phyloP scores from a whole-genome alignment of 2,329 filamentous ascomycete genomes.

The Parascedosporium putredinis region DNA sequence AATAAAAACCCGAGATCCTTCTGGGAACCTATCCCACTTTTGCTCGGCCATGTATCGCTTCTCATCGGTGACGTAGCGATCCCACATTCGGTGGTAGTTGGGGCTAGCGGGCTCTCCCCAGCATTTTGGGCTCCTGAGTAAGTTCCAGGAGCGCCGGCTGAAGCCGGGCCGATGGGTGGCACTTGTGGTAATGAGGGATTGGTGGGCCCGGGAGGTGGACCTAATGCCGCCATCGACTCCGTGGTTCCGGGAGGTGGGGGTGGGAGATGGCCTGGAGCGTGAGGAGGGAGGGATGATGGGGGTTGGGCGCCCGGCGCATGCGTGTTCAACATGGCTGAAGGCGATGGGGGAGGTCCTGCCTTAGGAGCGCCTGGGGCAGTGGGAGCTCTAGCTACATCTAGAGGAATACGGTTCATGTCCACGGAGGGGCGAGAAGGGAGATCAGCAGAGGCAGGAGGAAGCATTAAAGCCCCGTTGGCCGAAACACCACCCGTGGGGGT shows the following conservation, averaged over 20 bases:
- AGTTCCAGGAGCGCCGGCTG: not conserved
- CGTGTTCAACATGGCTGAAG: not conserved
- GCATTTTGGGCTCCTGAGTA: not conserved
- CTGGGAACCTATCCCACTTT: slow-evolving; percentile 71
- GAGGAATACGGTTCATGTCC: slow-evolving; percentile 8
- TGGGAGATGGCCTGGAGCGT: not conserved
- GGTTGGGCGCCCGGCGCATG: not conserved
- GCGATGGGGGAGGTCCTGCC: not conserved
- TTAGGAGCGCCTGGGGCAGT: not conserved
- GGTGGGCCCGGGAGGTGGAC: slow-evolving; percentile 4
- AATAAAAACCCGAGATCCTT: slow-evolving; percentile 69
- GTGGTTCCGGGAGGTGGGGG: slow-evolving; percentile 3
- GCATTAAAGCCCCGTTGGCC: not conserved
- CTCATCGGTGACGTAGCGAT: slow-evolving; percentile 63
- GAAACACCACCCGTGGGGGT: not conserved
- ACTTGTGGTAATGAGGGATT: slow-evolving; percentile 3
- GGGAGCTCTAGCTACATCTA: not conserved
- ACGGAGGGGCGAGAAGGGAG: slow-evolving; percentile 7
- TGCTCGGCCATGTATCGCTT: slow-evolving; percentile 66
- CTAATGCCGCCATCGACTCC: slow-evolving; percentile 3
- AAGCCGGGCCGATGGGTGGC: not conserved
- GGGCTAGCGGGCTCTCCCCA: not conserved
- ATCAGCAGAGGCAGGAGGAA: slow-evolving; percentile 6
- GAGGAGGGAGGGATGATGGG: not conserved
- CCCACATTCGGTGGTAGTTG: slow-evolving; percentile 18